phyloP scores from a whole-genome alignment of 2,329 filamentous ascomycete species.

The Claviceps africana region DNA sequence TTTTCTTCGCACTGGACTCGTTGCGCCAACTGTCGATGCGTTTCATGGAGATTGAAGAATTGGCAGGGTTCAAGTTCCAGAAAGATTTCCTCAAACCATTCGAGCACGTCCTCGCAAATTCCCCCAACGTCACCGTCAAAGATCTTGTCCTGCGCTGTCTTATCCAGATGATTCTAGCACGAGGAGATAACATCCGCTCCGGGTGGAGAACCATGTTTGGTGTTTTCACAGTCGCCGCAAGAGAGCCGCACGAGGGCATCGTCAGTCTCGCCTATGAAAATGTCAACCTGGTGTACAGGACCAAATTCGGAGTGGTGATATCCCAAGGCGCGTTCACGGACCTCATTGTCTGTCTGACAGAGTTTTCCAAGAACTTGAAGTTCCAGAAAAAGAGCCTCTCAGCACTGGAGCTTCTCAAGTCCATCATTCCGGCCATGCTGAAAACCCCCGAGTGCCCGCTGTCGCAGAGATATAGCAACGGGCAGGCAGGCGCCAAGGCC shows the following conservation, averaged over 20 bases:
- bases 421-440: conserved; percentile 86
- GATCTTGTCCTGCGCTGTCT: conserved; percentile 93
- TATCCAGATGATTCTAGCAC: conserved; percentile 97
- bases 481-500: conserved; percentile 18
- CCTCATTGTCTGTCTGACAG: conserved; percentile 86
- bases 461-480: conserved; percentile 42
- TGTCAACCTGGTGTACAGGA: conserved; percentile 89
- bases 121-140: conserved; percentile 80
- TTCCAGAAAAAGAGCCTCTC: conserved; percentile 98
- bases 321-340: conserved; percentile 95
- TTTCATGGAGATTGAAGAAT: conserved; percentile 95
- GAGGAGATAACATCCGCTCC: conserved; percentile 90
- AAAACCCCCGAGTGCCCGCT: conserved; percentile 90
- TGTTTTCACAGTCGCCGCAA: conserved; percentile 89
- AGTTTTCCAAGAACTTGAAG: conserved; percentile 96
- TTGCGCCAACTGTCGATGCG: conserved; percentile 92
- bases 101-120: conserved; percentile 92
- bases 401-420: conserved; percentile 88
- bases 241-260: conserved; percentile 86
- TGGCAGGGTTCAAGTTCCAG: conserved; percentile 98
- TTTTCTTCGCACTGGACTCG: conserved; percentile 94
- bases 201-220: conserved; percentile 99
- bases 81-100: conserved; percentile 99
- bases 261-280: conserved; percentile 96
- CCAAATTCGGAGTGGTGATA: conserved; percentile 88